Evolutionary conservation across 371 early-diverging fungal species (phyloP).

Genomic region (Fennellomyces sp.): DNA sequence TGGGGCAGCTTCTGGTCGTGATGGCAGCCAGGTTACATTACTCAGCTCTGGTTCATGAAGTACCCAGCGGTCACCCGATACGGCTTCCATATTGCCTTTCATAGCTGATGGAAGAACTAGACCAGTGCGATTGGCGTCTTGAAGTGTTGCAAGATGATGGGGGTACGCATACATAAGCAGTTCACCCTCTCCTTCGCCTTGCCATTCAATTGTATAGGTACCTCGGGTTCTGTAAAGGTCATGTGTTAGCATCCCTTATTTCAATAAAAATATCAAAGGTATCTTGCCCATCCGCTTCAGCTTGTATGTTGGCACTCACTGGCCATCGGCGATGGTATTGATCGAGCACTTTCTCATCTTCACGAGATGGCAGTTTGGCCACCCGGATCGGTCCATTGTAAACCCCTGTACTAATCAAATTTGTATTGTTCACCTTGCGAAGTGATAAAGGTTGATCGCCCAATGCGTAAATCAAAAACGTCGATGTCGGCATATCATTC

Average conservation of each 20-base stretch:
- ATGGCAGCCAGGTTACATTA: conserved; percentile 42
- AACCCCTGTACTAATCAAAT: conserved; percentile 22
- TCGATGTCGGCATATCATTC: conserved; percentile 38
- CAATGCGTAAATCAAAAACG: conserved; percentile 44
- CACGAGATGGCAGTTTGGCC: conserved; percentile 44
- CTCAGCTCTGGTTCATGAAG: conserved; percentile 48
- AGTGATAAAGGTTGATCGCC: conserved; percentile 33
- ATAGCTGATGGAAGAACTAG: conserved; percentile 47
- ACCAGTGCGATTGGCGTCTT: conserved; percentile 15
- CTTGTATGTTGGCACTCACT: conserved; percentile 36
- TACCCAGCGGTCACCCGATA: conserved; percentile 61
- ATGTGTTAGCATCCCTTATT: too few relatives aligned
- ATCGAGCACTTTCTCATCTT: conserved; percentile 41
- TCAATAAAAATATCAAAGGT: too few relatives aligned
- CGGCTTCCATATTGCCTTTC: conserved; percentile 72
- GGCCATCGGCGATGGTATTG: conserved; percentile 52
- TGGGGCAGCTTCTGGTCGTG: conserved; percentile 31
- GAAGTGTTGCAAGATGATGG: conserved; percentile 55
- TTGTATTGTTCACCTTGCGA: conserved; percentile 14
- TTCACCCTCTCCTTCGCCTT: conserved; percentile 25
- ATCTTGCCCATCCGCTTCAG: not conserved
- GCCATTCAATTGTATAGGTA: conserved; percentile 55
- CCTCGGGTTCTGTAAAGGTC: too few relatives aligned
- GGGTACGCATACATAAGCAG: conserved; percentile 56
- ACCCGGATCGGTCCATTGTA: conserved; percentile 56